Evolutionary conservation across 495 filamentous ascomycete genomes (phyloP).

Genomic region (Penicillium robsamsonii): DNA sequence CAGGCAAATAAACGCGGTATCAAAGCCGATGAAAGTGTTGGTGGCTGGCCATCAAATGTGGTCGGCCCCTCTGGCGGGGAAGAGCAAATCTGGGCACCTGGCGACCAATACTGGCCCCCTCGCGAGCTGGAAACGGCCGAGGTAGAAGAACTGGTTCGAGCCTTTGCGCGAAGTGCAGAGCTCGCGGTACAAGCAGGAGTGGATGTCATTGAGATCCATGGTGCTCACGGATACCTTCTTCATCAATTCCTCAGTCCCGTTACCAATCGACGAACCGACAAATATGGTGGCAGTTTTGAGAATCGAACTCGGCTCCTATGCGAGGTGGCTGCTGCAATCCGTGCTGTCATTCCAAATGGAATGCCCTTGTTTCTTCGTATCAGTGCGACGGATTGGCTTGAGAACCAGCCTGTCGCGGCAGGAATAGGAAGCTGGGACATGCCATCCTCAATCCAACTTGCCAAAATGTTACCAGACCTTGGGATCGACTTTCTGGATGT

Average conservation of each 20-base stretch:
- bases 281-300: slow-evolving; percentile 58
- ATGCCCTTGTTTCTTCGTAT: slow-evolving; percentile 70
- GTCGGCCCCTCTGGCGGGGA: slow-evolving; percentile 53
- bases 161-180: slow-evolving; percentile 59
- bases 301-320: slow-evolving; percentile 57
- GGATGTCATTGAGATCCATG: slow-evolving; percentile 62
- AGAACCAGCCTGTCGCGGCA: slow-evolving; percentile 46
- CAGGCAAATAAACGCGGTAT: slow-evolving; percentile 32
- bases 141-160: slow-evolving; percentile 60
- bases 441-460: slow-evolving; percentile 58
- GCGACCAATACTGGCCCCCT: slow-evolving; percentile 36
- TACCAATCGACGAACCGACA: slow-evolving; percentile 60
- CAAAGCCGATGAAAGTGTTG: slow-evolving; percentile 50
- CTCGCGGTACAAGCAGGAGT: slow-evolving; percentile 65
- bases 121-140: slow-evolving; percentile 48
- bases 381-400: slow-evolving; percentile 71
- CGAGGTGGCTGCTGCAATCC: slow-evolving; percentile 52
- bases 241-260: slow-evolving; percentile 61
- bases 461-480: slow-evolving; percentile 59
- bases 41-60: slow-evolving; percentile 70
- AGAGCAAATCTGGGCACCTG: slow-evolving; percentile 47
- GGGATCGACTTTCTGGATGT: slow-evolving; percentile 78
- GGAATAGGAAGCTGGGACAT: slow-evolving; percentile 62
- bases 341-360: slow-evolving; percentile 55
- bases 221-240: slow-evolving; percentile 67